Evolutionary conservation across 805 yeast genomes (phyloP).

Genomic region (Barnettozyma californica): DNA sequence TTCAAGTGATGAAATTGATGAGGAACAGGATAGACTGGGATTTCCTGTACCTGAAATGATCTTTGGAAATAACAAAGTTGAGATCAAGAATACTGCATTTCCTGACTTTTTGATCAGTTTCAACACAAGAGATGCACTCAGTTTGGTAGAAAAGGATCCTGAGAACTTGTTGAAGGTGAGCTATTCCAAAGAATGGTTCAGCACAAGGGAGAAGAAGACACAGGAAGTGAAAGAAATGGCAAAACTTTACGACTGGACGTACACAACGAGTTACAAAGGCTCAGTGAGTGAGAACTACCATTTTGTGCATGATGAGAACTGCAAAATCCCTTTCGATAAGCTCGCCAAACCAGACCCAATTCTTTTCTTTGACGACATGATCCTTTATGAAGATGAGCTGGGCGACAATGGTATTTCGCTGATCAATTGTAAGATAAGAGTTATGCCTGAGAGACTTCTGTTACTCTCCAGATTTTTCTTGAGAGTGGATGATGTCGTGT

Average conservation of each 20-base stretch:
- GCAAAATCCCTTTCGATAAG: slow-evolving; percentile 61
- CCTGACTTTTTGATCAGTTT: slow-evolving; percentile 49
- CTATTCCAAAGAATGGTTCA: slow-evolving; percentile 80
- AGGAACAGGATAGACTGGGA: slow-evolving; percentile 49
- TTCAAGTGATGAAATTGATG: slow-evolving; percentile 67
- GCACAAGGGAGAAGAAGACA: slow-evolving; percentile 27
- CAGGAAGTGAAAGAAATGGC: slow-evolving; percentile 53
- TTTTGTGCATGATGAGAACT: slow-evolving; percentile 26
- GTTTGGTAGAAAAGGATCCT: slow-evolving; percentile 50
- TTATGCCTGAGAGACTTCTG: slow-evolving; percentile 77
- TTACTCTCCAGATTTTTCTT: slow-evolving; percentile 73
- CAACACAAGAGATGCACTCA: slow-evolving; percentile 73
- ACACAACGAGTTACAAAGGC: slow-evolving; percentile 76
- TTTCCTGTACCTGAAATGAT: slow-evolving; percentile 97
- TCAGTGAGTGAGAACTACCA: slow-evolving; percentile 27
- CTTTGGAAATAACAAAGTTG: slow-evolving; percentile 76
- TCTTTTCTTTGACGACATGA: slow-evolving; percentile 81
- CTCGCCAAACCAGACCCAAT: slow-evolving; percentile 78
- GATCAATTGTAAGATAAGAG: slow-evolving; percentile 73
- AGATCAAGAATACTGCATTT: slow-evolving; percentile 37
- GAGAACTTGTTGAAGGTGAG: slow-evolving; percentile 61
- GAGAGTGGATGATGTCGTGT: slow-evolving; percentile 84
- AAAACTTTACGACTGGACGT: slow-evolving; percentile 96
- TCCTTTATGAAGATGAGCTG: slow-evolving; percentile 88
- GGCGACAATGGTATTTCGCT: slow-evolving; percentile 94